Base-by-base conservation (phyloP, 1,284 basidiomycete species). In the Moniliophthora roreri region DNA sequence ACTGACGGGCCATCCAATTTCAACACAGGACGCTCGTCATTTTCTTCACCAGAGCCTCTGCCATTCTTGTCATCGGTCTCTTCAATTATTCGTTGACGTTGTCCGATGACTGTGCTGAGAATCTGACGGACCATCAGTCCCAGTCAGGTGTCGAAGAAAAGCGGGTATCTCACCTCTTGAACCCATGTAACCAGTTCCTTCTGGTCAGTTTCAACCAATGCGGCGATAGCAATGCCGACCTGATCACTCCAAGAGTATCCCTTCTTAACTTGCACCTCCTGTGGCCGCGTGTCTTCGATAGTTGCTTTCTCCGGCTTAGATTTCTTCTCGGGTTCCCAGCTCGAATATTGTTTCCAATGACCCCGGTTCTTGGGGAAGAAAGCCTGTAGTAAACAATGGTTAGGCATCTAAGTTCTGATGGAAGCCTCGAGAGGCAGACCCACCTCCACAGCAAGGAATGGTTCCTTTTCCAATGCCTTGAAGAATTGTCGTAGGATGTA, bases 401-500 rank as follows among this genome's bases (percentile, higher is more conserved):
- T 52, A 47, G 46, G 6, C 55, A 47, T 44, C 41, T 50, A 59
- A 54, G 40, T 48, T 36, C 58, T 44, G 53, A 59, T n/a, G 42
- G n/a, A 35, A 48, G 50, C 20, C 28, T 15, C 13, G 48, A 48
- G 52, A 44, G 51, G 44, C 51, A 49, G 57, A 56, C 72, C 48
- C 53, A 86, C 90, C 77, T 97, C 93, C 51, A 97, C 79, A 53
- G 93, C 80, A 38, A 96, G 73, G 71, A 96, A 89, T 0, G 91
- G 79, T 57, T 95, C 87, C 56, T 91, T 82, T 51, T 83, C 79
- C 39, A 93, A 78, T 4, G 84, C 81, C 67, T 95, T 97, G 82
- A 98, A 97, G 76, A 96, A 97, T 65, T 89, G 86, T 40, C 91
- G 85, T 51, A 96, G 76, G 51, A 97, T 78, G 69, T 82, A 98